These are phyloP conservation scores for Coccinonectria pachysandricola DNA, from an alignment of 2,329 filamentous ascomycete species.

Conservation along the genomic window DNA sequence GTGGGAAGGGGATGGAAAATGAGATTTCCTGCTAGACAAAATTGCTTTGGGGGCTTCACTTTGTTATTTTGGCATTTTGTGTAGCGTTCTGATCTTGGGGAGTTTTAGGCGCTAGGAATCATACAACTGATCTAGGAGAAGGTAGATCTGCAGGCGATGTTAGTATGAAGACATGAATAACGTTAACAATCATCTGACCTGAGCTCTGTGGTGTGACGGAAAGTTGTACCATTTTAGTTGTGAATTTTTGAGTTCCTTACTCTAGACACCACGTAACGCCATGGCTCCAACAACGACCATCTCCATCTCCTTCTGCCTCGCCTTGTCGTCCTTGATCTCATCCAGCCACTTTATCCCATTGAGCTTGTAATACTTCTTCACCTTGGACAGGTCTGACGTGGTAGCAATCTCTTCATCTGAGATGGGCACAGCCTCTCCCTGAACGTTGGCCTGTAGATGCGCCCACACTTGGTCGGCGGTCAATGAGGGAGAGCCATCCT, in stretches of 20 bases:
- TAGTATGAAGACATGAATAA: slow-evolving; percentile 21
- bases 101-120: slow-evolving; percentile 16
- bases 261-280: slow-evolving; percentile 43
- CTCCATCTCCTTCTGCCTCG: slow-evolving; percentile 50
- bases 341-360: slow-evolving; percentile 47
- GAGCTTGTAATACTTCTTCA: slow-evolving; percentile 82
- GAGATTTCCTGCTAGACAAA: slow-evolving; percentile 3
- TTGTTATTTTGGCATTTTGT: slow-evolving; percentile 15
- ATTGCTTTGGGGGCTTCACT: slow-evolving; percentile 12
- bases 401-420: slow-evolving; percentile 51
- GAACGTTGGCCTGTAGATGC: slow-evolving; percentile 52
- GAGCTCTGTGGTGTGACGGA: too few species aligned
- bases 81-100: slow-evolving; percentile 20
- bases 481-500: slow-evolving; percentile 28
- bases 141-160: too few species aligned
- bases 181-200: slow-evolving; percentile 11
- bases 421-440: slow-evolving; percentile 50
- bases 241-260: too few species aligned
- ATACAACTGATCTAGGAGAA: slow-evolving; percentile 15
- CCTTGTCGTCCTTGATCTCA: slow-evolving; percentile 30
- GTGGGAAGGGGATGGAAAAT: slow-evolving; percentile 7
- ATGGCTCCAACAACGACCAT: slow-evolving; percentile 63
- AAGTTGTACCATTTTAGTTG: slow-evolving; percentile 3
- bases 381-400: slow-evolving; percentile 54
- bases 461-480: slow-evolving; percentile 38